A percentile compares a stretch with the other conserved stretches of the same genome.
Conservation (phyloP, 768 basidiomycete genomes). For the Lentinula sp. region DNA sequence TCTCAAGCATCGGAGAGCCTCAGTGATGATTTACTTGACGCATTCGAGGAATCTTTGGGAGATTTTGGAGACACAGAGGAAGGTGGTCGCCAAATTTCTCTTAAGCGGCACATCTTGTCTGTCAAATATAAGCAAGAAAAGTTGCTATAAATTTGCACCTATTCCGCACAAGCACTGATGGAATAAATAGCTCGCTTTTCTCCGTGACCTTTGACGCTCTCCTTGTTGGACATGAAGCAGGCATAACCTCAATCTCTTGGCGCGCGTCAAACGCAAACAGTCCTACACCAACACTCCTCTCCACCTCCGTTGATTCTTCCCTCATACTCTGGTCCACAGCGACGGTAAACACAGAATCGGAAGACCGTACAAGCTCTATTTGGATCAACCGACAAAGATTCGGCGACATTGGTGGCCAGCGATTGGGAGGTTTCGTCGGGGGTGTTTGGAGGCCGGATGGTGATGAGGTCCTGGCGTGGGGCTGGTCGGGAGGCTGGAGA, state of each 20-base stretch:
- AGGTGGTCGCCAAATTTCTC: constrained; percentile 79
- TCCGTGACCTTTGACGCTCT: constrained; percentile 90
- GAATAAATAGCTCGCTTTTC: constrained; percentile 40
- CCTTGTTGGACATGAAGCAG: constrained; percentile 93
- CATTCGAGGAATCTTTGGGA: constrained; percentile 78
- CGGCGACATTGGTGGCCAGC: constrained; percentile 89
- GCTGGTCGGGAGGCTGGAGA: constrained; percentile 94
- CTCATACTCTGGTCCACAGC: constrained; percentile 92
- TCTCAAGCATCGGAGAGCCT: constrained; percentile 21
- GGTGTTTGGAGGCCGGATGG: constrained; percentile 72
- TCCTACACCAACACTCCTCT: constrained; percentile 58
- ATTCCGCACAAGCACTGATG: background rate
- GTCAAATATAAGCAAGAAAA: constrained; percentile 42
- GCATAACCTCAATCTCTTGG: constrained; percentile 88
- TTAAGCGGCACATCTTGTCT: constrained; percentile 77
- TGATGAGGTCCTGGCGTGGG: constrained; percentile 70
- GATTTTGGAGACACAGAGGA: constrained; percentile 69
- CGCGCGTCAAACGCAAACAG: constrained; percentile 31
- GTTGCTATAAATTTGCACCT: constrained; percentile 21
- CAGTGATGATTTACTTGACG: constrained; percentile 76
- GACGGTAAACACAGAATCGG: constrained; percentile 25
- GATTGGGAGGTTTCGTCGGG: constrained; percentile 89
- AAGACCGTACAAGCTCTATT: constrained; percentile 48
- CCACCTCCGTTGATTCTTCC: constrained; percentile 92
- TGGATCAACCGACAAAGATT: constrained; percentile 93